Evolutionary conservation across 73 alveolate genomes (phyloP), one percentile per base, ranked within the genome.

Genomic region (Tetrahymena borealis): DNA sequence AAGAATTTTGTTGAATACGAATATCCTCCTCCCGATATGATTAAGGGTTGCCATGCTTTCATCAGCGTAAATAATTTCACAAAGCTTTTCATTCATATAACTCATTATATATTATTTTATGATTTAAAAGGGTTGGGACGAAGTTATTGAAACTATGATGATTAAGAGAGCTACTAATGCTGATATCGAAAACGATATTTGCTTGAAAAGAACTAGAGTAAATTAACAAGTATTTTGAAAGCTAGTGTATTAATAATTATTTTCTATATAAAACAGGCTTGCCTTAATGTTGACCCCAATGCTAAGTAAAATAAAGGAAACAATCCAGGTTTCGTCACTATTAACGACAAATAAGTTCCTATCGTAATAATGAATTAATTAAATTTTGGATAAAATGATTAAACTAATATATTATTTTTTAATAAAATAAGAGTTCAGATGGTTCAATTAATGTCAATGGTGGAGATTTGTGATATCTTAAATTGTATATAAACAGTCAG

Each of bases 21-120:
- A 92, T 92, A 78, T 38, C 95, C 95, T 24, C 95, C 95, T 20
- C 95, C 95, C 28, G 95, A 92, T 92, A 60, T 60, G 85, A 35
- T 60, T 60, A 60, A 60, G 15, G 85, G 85, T 20, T 60, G 85
- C 31, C 85, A 60, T 18, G 85, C 85, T 18, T 60, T 60, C 28
- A 60, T 60, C 28, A 60, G 85, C 13, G 85, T 60, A 60, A 60
- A 10, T 24, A 9, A 60, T 60, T 24, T 60, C 28, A 24, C 1
- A 60, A 60, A 60, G 1, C n/a, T 42, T 2, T 42, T 1, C 7
- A 3, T 10, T 10, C 35, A 4, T 7, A 1, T 13, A 12, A 42
- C 7, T 42, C 33, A 3, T 2, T 32, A 16, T 16, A 12, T n/a
- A 7, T 42, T 5, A 2, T 3, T 16, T 5, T 12, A 42, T 42